Percentiles rank a stretch among this genome's conserved stretches.
These are phyloP conservation scores for Escovopsis sp. DNA, from an alignment of 2,329 filamentous ascomycete species.

Conservation along the genomic window DNA sequence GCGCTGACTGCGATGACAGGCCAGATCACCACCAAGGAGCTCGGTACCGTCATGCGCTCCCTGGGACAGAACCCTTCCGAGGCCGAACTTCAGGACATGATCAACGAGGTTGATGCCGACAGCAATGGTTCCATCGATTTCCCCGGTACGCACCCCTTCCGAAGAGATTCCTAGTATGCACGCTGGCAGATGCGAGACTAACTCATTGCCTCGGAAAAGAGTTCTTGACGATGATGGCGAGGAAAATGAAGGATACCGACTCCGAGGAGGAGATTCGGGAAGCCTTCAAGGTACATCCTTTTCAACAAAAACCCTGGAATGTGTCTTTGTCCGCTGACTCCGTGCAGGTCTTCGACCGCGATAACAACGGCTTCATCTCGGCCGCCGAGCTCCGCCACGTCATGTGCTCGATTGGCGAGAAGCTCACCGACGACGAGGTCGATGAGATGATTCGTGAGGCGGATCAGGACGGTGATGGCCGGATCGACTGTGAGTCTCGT, in stretches of 20 bases:
- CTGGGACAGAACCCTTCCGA: slow-evolving; percentile 82
- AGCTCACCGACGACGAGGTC: slow-evolving; percentile 79
- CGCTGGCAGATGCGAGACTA: background rate
- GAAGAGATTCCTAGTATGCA: slow-evolving; percentile 2
- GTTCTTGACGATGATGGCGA: slow-evolving; percentile 86
- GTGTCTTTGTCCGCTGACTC: background rate
- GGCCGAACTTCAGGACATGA: slow-evolving; percentile 85
- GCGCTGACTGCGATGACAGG: slow-evolving; percentile 31
- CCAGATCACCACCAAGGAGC: slow-evolving; percentile 83
- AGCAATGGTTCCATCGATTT: slow-evolving; percentile 91
- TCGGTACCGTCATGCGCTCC: slow-evolving; percentile 82
- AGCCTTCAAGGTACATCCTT: slow-evolving; percentile 58
- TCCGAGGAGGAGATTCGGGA: slow-evolving; percentile 84
- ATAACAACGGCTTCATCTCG: slow-evolving; percentile 87
- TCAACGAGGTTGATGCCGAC: slow-evolving; percentile 84
- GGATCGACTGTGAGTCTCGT: slow-evolving; percentile 61
- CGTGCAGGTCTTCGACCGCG: slow-evolving; percentile 60
- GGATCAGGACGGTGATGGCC: slow-evolving; percentile 77
- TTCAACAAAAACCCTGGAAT: background rate
- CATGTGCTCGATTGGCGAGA: slow-evolving; percentile 87
- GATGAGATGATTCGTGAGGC: slow-evolving; percentile 90
- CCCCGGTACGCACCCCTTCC: slow-evolving; percentile 45
- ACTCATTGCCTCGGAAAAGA: slow-evolving; percentile 32
- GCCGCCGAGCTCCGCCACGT: slow-evolving; percentile 78
- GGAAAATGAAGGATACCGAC: slow-evolving; percentile 89